Evolutionary conservation across 495 filamentous ascomycete species (phyloP), one percentile per base, ranked within the genome.

Genomic region (Daldinia childiae): DNA sequence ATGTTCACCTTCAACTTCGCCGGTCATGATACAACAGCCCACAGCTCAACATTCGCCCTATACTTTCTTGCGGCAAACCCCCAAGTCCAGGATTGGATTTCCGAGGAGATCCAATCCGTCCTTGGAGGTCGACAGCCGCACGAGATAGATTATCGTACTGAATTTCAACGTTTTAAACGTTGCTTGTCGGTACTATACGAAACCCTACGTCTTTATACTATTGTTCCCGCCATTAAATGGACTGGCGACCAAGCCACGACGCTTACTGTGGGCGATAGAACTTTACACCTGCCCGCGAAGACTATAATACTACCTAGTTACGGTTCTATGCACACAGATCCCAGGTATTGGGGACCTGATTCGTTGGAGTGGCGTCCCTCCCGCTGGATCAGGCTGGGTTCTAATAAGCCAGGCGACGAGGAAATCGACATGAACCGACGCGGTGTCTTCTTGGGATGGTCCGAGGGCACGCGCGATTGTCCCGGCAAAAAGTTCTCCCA

Each of bases 1-100:
- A 81, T 88, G 21, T 89, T 87, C 57, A 76, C 84, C 4, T 86
- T 88, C 66, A 87, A 79, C 30, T 79, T 83, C 29, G 87, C 87
- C 3, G 87, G 87, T 0, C 84, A 85, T 64, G 86, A 89, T 60
- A 87, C 86, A 0, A 87, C 85, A 0, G 82, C 86, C 0, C 85
- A 83, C 48, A 85, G 80, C 1, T 75, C 88, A 30, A 80, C 82
- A 0, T 86, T 83, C 67, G 80, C 86, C 1, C 57, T 87, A 1
- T 76, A 79, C 21, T 77, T 87, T 26, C 73, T 89, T 0, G 83
- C 87, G 0, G 74, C 77, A 0, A 76, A 85, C 66, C 83, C 85
- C 0, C 58, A 82, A 17, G 84, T 78, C 67, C 86, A 88, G 66
- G 73, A 78, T 8, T 79, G 70, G 77, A 19, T 83, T 32, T 64